phyloP scores from a whole-genome alignment of 169 alveolate genomes.

The Eimeria falciformis region DNA sequence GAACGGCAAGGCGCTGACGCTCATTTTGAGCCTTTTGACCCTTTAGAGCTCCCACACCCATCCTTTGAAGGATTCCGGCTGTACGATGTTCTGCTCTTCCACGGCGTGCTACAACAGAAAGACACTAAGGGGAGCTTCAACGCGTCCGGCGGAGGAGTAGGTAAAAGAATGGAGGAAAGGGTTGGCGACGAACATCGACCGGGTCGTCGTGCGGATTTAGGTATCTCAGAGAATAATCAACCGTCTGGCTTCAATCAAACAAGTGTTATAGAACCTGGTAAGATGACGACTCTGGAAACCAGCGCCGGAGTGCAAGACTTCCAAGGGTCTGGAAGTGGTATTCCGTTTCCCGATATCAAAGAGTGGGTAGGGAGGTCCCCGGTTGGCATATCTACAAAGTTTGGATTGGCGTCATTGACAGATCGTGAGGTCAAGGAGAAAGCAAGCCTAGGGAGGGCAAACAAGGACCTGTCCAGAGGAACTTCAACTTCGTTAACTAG shows the following conservation, averaged over 20 bases:
- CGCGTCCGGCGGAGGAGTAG: neutral
- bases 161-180: neutral
- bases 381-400: neutral
- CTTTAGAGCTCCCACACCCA: constrained; percentile 19
- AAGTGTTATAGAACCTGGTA: neutral
- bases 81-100: neutral
- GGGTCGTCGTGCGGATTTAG: neutral
- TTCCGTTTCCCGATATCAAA: neutral
- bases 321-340: neutral
- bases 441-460: no score
- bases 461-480: no score
- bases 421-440: no score
- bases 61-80: constrained; percentile 18
- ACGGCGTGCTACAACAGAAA: neutral
- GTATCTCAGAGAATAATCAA: neutral
- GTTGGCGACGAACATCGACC: neutral
- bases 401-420: neutral
- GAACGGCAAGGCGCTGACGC: neutral
- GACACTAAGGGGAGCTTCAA: neutral
- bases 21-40: neutral
- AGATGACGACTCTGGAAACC: no score
- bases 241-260: neutral
- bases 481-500: no score
- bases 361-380: neutral
- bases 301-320: no score